phyloP scores from a whole-genome alignment of 2,329 filamentous ascomycete species.

The Fusarium nygamai region DNA sequence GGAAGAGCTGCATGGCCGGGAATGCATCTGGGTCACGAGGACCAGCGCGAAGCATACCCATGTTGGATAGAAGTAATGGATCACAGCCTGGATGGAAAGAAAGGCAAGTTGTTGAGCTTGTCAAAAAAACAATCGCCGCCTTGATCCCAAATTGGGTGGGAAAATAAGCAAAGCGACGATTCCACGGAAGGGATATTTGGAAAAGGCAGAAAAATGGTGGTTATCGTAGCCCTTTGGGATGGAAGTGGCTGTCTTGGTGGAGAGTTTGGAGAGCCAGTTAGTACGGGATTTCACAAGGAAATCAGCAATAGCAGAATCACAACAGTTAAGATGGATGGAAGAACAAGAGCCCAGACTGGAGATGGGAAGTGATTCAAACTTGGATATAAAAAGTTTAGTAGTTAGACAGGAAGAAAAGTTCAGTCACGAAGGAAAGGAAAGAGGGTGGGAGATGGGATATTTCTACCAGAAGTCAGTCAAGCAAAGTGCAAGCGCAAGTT shows the following conservation, averaged over 20 bases:
- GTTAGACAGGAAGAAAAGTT: slow-evolving; percentile 10
- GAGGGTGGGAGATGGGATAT: slow-evolving; percentile 42
- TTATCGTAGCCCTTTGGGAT: slow-evolving; percentile 5
- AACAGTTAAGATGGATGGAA: slow-evolving; percentile 12
- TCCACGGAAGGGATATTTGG: neutral
- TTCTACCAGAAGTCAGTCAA: slow-evolving; percentile 28
- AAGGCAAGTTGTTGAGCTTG: slow-evolving; percentile 1
- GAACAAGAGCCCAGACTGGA: neutral
- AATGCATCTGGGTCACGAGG: slow-evolving; percentile 77
- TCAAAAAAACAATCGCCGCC: neutral
- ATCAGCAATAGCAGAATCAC: slow-evolving; percentile 17
- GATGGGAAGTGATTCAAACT: slow-evolving; percentile 7
- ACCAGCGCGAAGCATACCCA: slow-evolving; percentile 62
- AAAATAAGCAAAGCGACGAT: neutral
- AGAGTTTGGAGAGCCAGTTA: slow-evolving; percentile 3
- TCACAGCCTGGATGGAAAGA: neutral
- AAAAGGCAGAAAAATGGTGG: neutral
- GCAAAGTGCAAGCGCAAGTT: neutral
- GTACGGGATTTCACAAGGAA: slow-evolving; percentile 24
- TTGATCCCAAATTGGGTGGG: slow-evolving; percentile 3
- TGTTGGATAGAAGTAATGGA: slow-evolving; percentile 41
- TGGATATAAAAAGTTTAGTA: slow-evolving; percentile 6
- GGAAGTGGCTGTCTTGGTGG: slow-evolving; percentile 7
- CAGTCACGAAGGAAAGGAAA: slow-evolving; percentile 7
- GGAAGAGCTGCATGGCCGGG: slow-evolving; percentile 82